A percentile compares a stretch with the other conserved stretches of the same genome.
Evolutionary conservation across 2,329 filamentous ascomycete species (phyloP).

Genomic region (Penicillium sp.): DNA sequence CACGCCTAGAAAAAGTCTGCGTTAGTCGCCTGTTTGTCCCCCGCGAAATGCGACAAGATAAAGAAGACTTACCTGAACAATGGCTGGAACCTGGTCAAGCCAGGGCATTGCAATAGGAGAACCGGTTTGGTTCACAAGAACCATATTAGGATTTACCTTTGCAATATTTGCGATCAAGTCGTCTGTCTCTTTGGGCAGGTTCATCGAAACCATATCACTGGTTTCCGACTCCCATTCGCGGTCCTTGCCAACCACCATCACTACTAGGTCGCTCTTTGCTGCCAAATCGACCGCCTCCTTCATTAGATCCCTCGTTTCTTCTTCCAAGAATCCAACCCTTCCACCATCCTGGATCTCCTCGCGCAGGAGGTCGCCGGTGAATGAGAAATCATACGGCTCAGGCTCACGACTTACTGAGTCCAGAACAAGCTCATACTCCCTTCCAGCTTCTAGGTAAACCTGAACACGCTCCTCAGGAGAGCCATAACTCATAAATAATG

Average conservation of each 20-base stretch:
- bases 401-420: slow-evolving; percentile 1
- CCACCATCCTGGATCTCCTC: slow-evolving; percentile 8
- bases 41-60: background rate
- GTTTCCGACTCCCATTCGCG: slow-evolving; percentile 9
- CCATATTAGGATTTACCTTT: background rate
- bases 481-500: slow-evolving; percentile 4
- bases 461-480: slow-evolving; percentile 1
- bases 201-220: background rate
- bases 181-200: slow-evolving; percentile 1
- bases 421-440: slow-evolving; percentile 2
- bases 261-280: background rate
- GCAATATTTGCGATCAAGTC: slow-evolving; percentile 3
- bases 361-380: background rate
- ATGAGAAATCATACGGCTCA: slow-evolving; percentile 3
- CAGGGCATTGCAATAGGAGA: slow-evolving; percentile 10
- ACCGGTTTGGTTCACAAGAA: slow-evolving; percentile 7
- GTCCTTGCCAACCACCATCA: slow-evolving; percentile 1
- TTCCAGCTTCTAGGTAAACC: background rate
- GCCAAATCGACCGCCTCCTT: background rate
- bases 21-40: background rate
- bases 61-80: background rate
- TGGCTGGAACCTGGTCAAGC: background rate
- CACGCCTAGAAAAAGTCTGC: background rate
- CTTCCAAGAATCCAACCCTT: background rate
- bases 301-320: background rate